These are phyloP conservation scores for Monarda citriodora DNA, from an alignment of 305 asterid species.

Conservation along the genomic window DNA sequence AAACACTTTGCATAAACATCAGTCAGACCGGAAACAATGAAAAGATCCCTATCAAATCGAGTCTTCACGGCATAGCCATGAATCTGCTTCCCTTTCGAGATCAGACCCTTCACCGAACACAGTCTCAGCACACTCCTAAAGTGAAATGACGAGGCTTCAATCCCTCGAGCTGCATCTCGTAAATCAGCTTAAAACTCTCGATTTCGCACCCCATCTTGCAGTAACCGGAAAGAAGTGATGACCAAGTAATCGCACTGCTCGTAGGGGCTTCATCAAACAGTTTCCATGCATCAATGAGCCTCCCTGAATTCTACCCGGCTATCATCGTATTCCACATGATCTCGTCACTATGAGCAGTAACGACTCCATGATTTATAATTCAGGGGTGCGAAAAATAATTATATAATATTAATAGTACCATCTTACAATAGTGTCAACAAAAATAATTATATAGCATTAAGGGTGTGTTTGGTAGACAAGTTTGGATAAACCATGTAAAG, in stretches of 20 bases:
- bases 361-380: too few species aligned
- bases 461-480: too few species aligned
- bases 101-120: slow-evolving; percentile 66
- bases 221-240: slow-evolving; percentile 80
- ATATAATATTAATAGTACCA: too few species aligned
- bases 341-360: slow-evolving; percentile 64
- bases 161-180: slow-evolving; percentile 64
- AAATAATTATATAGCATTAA: too few species aligned
- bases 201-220: slow-evolving; percentile 64
- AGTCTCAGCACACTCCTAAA: slow-evolving; percentile 73
- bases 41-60: slow-evolving; percentile 49
- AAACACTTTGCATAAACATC: slow-evolving; percentile 80
- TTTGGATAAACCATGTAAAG: too few species aligned
- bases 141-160: slow-evolving; percentile 59
- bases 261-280: slow-evolving; percentile 51
- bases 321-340: slow-evolving; percentile 77
- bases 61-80: slow-evolving; percentile 71
- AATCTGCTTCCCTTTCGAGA: slow-evolving; percentile 59
- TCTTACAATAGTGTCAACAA: too few species aligned
- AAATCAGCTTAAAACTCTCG: slow-evolving; percentile 57
- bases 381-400: too few species aligned
- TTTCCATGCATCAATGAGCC: slow-evolving; percentile 53
- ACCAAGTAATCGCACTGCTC: slow-evolving; percentile 69
- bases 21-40: slow-evolving; percentile 70
- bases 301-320: slow-evolving; percentile 60